Evolutionary conservation across 2,329 filamentous ascomycete genomes (phyloP).

Genomic region (Clonostachys solani): DNA sequence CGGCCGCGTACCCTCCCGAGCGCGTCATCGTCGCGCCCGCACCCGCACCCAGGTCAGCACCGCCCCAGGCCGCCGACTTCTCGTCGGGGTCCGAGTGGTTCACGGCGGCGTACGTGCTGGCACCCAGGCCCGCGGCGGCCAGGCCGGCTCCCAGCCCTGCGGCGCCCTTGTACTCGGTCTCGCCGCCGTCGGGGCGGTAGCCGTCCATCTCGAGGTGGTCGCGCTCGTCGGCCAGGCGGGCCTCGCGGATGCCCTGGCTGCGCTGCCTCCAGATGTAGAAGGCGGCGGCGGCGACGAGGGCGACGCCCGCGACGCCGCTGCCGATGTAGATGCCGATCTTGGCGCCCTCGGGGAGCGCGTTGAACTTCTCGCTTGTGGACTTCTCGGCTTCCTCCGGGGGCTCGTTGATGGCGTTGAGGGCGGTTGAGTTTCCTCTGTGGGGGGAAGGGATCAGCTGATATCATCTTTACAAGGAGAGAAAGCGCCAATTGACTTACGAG

Average conservation of each 20-base stretch:
- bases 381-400: slow-evolving; percentile 27
- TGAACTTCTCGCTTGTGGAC: slow-evolving; percentile 48
- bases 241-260: slow-evolving; percentile 45
- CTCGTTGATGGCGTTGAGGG: slow-evolving; percentile 34
- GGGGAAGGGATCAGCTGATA: slow-evolving; percentile 5
- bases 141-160: not conserved
- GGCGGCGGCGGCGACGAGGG: slow-evolving; percentile 32
- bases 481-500: slow-evolving; percentile 32
- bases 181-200: slow-evolving; percentile 31
- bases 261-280: slow-evolving; percentile 55
- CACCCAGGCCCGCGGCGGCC: not conserved
- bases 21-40: not conserved
- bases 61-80: not conserved
- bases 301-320: slow-evolving; percentile 34
- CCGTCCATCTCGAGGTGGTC: slow-evolving; percentile 41
- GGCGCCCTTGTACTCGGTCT: slow-evolving; percentile 2
- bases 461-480: slow-evolving; percentile 1
- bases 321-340: slow-evolving; percentile 50
- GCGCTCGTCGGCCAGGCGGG: slow-evolving; percentile 35
- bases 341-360: slow-evolving; percentile 39
- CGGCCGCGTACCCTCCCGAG: too few relatives aligned
- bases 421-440: slow-evolving; percentile 53
- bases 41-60: not conserved
- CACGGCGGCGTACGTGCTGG: slow-evolving; percentile 2
- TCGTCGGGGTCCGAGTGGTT: not conserved